These are phyloP conservation scores for Metarhizium robertsii DNA, from an alignment of 2,329 filamentous ascomycete species.

Conservation along the genomic window DNA sequence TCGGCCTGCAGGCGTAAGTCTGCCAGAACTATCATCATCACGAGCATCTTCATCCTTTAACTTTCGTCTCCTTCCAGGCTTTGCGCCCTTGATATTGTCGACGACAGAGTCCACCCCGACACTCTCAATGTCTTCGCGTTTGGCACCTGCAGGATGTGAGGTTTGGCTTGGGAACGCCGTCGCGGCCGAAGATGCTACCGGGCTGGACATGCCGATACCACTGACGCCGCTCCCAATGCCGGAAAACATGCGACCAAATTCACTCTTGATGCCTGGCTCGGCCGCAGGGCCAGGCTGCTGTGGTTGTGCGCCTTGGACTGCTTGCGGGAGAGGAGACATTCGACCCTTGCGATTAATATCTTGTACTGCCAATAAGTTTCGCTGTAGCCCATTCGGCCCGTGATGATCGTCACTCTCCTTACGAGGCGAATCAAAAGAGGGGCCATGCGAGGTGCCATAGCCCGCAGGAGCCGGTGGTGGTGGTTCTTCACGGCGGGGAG, in stretches of 20 bases:
- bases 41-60: slow-evolving; percentile 66
- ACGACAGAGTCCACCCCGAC: slow-evolving; percentile 33
- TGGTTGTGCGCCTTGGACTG: slow-evolving; percentile 83
- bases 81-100: slow-evolving; percentile 32
- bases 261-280: slow-evolving; percentile 86
- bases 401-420: slow-evolving; percentile 33
- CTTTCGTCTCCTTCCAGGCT: slow-evolving; percentile 53
- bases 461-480: slow-evolving; percentile 41
- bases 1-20: slow-evolving; percentile 49
- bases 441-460: slow-evolving; percentile 34
- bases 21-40: slow-evolving; percentile 58
- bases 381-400: slow-evolving; percentile 25
- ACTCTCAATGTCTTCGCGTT: slow-evolving; percentile 44
- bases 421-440: slow-evolving; percentile 30
- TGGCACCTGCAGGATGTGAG: slow-evolving; percentile 22
- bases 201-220: slow-evolving; percentile 41
- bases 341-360: slow-evolving; percentile 74
- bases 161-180: slow-evolving; percentile 32
- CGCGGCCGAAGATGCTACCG: slow-evolving; percentile 30
- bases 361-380: slow-evolving; percentile 69
- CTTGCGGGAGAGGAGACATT: slow-evolving; percentile 81
- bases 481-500: slow-evolving; percentile 37
- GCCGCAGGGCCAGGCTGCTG: slow-evolving; percentile 69
- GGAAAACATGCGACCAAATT: slow-evolving; percentile 90
- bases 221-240: slow-evolving; percentile 63